Percentiles rank a stretch among this genome's conserved stretches.
Conservation (phyloP, 768 basidiomycete species). For the Trametes cubensis region DNA sequence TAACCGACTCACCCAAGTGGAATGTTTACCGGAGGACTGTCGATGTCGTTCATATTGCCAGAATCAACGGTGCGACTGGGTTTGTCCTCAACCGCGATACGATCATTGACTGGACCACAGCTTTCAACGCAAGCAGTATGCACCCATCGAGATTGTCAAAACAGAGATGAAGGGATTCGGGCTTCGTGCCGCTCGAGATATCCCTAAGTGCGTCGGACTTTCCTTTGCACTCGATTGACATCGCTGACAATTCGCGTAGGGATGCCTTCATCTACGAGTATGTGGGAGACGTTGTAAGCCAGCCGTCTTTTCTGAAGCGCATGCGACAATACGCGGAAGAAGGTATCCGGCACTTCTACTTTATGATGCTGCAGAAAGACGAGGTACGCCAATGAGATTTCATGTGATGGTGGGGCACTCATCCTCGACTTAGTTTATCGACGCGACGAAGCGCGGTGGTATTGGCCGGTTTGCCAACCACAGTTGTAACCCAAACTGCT, state of each 20-base stretch:
- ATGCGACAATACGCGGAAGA: conserved; percentile 94
- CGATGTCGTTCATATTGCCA: conserved; percentile 79
- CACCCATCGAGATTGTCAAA: conserved; percentile 83
- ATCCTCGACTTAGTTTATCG: conserved; percentile 66
- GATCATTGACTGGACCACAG: conserved; percentile 43
- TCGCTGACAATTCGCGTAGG: conserved; percentile 41
- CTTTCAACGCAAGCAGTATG: conserved; percentile 86
- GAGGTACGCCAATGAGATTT: conserved; percentile 59
- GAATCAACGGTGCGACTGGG: conserved; percentile 80
- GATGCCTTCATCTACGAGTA: conserved; percentile 97
- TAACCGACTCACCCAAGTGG: conserved; percentile 95
- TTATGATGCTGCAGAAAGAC: conserved; percentile 99
- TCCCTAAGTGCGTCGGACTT: conserved; percentile 56
- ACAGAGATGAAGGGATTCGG: conserved; percentile 98
- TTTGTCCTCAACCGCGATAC: background rate
- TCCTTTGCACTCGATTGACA: background rate
- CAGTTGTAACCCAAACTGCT: conserved; percentile 96
- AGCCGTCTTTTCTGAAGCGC: conserved; percentile 83
- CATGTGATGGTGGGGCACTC: background rate
- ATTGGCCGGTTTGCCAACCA: conserved; percentile 98
- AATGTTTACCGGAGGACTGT: conserved; percentile 91
- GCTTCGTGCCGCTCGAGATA: conserved; percentile 71
- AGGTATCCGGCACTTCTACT: conserved; percentile 96
- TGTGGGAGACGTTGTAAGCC: conserved; percentile 93
- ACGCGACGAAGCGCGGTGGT: conserved; percentile 95